Evolutionary conservation across 2,329 filamentous ascomycete species (phyloP), one percentile per base, ranked within the genome.

Genomic region (Sarocladiaceae sp.): DNA sequence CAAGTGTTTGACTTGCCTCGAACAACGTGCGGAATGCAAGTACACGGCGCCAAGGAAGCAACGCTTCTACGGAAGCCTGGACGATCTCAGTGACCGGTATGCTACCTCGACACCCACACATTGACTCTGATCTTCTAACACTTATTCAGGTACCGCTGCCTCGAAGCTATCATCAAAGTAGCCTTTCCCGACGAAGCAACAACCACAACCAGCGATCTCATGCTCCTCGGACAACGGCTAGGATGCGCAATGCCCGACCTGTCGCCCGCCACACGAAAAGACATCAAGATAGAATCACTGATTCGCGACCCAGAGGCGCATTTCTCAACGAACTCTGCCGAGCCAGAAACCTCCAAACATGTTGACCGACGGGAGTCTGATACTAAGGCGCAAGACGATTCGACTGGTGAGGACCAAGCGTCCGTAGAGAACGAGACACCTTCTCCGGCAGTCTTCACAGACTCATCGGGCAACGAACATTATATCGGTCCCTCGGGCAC

Each of bases 401-500:
- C 44, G 12, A 20, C 26, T 4, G 17, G 12, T 8, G 44, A 48
- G 5, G 44, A 48, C 13, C 44, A 48, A 10, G 44, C 26, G 5
- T 40, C 25, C 10, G 29, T 20, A 3, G 47, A 50, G 3, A 48
- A 36, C 15, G 52, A 53, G 18, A 15, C 46, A 33, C 37, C 47
- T 7, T 48, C 52, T 18, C 37, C 37, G 15, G 52, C 48, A 13
- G 37, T 33, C 18, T 36, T 50, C 29, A 50, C 36, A 11, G 68
- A 70, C 23, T 62, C 64, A 1, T 59, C 64, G 12, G 68, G 68
- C 0, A 64, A 64, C 37, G 62, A 65, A 53, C 66, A 71, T 49
- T 71, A 69, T 37, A 68, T 70, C 23, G 67, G 68, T 0, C 67
- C 66, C 3, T 70, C 67, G 0, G 67, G 68, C 2, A 68, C 64